Conservation (phyloP, 2,329 filamentous ascomycete genomes). For the Nemania sp. region DNA sequence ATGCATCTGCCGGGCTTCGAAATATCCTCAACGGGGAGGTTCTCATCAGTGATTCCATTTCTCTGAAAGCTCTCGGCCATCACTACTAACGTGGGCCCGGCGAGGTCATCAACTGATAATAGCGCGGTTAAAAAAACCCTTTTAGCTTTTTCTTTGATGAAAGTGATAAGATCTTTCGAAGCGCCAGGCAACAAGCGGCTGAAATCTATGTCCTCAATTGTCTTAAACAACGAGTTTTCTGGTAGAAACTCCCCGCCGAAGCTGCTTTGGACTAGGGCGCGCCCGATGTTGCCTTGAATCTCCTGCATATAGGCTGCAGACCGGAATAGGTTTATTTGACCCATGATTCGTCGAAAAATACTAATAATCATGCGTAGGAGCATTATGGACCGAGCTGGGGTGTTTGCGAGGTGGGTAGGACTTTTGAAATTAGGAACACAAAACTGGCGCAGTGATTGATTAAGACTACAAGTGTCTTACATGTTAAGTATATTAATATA, state of each 20-base stretch:
- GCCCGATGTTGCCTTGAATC: background rate
- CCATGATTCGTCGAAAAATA: background rate
- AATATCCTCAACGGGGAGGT: constrained; percentile 11
- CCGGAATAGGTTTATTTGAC: background rate
- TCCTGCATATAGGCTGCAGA: background rate
- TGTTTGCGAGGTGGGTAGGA: background rate
- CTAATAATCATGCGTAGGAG: background rate
- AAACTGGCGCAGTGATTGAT: background rate
- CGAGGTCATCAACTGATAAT: background rate
- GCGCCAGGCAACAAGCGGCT: constrained; percentile 4
- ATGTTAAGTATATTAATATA: no score
- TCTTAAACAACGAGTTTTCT: background rate
- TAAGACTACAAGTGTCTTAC: no score
- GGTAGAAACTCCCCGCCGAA: background rate
- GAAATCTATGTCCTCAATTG: constrained; percentile 4
- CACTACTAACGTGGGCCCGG: background rate
- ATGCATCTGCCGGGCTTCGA: background rate
- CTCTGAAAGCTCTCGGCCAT: constrained; percentile 5
- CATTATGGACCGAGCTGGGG: background rate
- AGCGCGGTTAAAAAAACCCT: constrained; percentile 5
- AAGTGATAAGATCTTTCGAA: background rate
- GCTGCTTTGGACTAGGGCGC: background rate
- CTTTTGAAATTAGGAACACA: background rate
- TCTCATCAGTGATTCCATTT: background rate
- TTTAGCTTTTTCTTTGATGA: background rate